Evolutionary conservation across 2,329 filamentous ascomycete genomes (phyloP), one percentile per base, ranked within the genome.

Genomic region (Ophiostoma sp.): DNA sequence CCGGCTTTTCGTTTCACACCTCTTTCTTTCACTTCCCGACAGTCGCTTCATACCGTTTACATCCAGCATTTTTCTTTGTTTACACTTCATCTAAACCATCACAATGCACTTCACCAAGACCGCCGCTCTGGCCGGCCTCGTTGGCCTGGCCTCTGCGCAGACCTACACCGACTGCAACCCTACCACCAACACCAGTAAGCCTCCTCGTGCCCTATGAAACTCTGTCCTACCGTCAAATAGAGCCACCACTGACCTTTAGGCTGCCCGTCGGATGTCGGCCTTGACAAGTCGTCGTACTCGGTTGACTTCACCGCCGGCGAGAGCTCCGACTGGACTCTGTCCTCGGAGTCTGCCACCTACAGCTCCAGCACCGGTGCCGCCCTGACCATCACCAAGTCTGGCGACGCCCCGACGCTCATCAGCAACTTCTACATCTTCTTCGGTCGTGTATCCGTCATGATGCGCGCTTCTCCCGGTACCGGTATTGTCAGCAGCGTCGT

Each of bases 391-490:
- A 68, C 2, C 6, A 22, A 73, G 36, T 7, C 70, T 15, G 71
- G 73, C n/a, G 82, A 88, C 74, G 84, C 86, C 1, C 87, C 87
- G 31, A 83, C 83, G 59, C 80, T 86, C 70, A 78, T 77, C 73
- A 80, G 80, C 74, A 81, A 81, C 57, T 85, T 86, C 77, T 87
- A 86, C 80, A 83, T 89, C 77, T 83, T 87, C 77, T 88, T 87
- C 76, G 87, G 87, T 69, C 83, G 83, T 72, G 80, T 88, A 52
- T 70, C 68, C 4, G 68, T 70, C n/a, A 5, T 70, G 82, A 84
- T 55, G 80, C 87, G 28, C 79, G 84, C 71, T 80, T 87, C 86
- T 2, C 79, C 82, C 6, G 86, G 86, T 69, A 78, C 76, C n/a
- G 86, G 86, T 31, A 85, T 87, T 72, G 81, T 87, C 74, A 85